These are phyloP conservation scores for Phragmites australis DNA, from an alignment of 176 grass and related monocot species.

Conservation along the genomic window DNA sequence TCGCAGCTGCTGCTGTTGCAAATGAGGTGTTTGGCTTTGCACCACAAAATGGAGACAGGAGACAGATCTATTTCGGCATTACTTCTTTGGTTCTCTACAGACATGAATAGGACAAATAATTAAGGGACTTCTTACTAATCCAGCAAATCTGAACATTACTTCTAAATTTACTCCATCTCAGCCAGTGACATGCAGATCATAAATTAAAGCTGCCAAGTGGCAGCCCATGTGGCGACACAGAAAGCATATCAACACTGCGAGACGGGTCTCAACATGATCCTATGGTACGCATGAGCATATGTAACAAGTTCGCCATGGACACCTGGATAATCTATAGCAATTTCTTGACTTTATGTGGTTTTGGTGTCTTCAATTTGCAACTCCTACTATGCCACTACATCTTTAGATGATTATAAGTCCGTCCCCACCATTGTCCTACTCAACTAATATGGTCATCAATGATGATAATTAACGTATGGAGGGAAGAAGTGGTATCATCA, in stretches of 20 bases:
- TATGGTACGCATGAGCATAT: too few species aligned
- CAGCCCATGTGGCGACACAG: background rate
- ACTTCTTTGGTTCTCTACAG: too few species aligned
- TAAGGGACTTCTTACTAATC: too few species aligned
- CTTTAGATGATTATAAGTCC: background rate
- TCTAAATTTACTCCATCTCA: too few species aligned
- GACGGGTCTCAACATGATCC: too few species aligned
- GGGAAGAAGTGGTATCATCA: background rate
- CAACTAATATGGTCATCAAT: background rate
- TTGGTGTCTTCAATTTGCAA: background rate
- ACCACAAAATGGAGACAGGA: conserved; percentile 4
- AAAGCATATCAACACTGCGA: too few species aligned
- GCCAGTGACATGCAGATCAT: background rate
- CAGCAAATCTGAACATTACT: too few species aligned
- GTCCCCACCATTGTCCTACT: background rate
- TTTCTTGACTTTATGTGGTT: background rate
- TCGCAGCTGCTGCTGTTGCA: background rate
- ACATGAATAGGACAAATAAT: too few species aligned
- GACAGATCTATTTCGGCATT: background rate
- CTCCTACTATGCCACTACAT: background rate
- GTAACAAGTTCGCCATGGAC: too few species aligned
- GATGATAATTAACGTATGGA: background rate
- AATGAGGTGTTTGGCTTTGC: conserved; percentile 11
- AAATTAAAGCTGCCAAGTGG: background rate
- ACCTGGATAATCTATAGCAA: background rate